Evolutionary conservation across 2,329 filamentous ascomycete genomes (phyloP), one percentile per base, ranked within the genome.

Genomic region (Camillea tinctor): DNA sequence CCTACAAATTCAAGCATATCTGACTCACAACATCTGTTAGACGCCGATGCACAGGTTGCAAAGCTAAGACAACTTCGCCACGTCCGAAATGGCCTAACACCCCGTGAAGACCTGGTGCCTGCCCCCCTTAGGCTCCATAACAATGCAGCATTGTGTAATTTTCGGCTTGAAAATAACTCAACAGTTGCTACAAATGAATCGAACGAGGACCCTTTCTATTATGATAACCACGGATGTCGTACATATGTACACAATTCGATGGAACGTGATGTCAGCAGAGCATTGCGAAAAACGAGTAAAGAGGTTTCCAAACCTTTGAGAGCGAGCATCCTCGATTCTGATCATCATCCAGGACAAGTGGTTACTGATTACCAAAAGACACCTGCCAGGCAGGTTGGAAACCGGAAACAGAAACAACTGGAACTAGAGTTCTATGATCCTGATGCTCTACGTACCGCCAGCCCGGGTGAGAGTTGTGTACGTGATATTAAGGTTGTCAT

Each of bases 201-300:
- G 0, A 74, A 74, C 30, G 69, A 73, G 0, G 79, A 82, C 49
- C 80, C 77, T 0, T 83, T 83, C 69, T 73, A 73, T 53, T 83
- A 81, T 60, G 80, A 82, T 64, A 72, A 69, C 36, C 72, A 72
- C 8, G 62, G 69, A 1, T 79, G 79, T 61, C 73, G 71, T 15
- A 60, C 71, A 9, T 77, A 78, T 48, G 64, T 80, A 8, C 70
- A 74, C 7, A 68, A 74, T 3, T 70, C 73, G 1, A 74, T 73
- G 58, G 79, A 82, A 61, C 72, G 75, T 57, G 77, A 82, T 11
- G 73, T 81, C 15, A 81, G 77, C 57, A 72, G 66, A 22, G 75
- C 73, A 7, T 73, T 81, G 20, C 73, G 72, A 24, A 70, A 68
- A 20, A 61, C 72, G 21, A 71, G 73, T 26, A 60, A 62, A 7